Conservation (phyloP, 805 yeast species). For the Wickerhamomyces sydowiorum region DNA sequence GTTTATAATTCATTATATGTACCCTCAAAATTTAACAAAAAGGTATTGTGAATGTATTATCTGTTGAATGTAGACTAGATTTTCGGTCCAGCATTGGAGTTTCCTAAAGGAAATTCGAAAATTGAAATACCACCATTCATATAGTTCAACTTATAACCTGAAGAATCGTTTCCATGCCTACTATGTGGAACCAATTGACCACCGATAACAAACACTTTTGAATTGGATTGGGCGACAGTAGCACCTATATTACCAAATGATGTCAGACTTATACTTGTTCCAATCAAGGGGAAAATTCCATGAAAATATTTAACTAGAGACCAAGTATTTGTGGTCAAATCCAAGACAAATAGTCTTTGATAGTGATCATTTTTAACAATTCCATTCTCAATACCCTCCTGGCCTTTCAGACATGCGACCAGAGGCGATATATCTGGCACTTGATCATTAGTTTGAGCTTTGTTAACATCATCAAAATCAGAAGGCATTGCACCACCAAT, state of each 20-base stretch:
- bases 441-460: neutral
- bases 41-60: neutral
- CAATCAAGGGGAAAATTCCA: conserved; percentile 1
- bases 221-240: conserved; percentile 5
- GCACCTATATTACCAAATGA: conserved; percentile 8
- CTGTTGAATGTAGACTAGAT: neutral
- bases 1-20: no score
- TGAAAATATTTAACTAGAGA: conserved; percentile 8
- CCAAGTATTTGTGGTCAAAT: conserved; percentile 14
- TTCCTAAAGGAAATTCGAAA: conserved; percentile 9
- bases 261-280: neutral
- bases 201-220: conserved; percentile 12
- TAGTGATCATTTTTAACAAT: conserved; percentile 3
- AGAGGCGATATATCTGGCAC: neutral
- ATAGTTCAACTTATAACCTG: neutral
- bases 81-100: neutral
- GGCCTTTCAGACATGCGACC: neutral
- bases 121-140: conserved; percentile 2
- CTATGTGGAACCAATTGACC: conserved; percentile 9
- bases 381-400: neutral
- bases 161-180: no score
- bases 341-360: conserved; percentile 9
- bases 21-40: neutral
- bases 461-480: conserved; percentile 1
- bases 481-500: conserved; percentile 14